Evolutionary conservation across 164 flowering plant species (phyloP), one percentile per base, ranked within the genome.

Genomic region (Vitis vinifera): DNA sequence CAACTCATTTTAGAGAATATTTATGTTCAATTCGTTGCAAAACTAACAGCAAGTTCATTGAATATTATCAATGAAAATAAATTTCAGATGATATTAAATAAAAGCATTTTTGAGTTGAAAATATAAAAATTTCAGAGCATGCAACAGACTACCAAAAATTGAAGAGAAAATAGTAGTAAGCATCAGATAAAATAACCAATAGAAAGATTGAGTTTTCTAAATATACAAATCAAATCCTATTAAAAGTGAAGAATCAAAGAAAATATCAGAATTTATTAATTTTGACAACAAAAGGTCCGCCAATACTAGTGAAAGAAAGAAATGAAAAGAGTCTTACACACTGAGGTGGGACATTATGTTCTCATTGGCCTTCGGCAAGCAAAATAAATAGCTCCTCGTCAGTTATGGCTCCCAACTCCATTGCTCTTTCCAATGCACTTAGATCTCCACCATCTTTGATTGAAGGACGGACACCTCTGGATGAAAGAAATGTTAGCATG

Each of bases 391-490:
- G 84, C 77, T 87, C 84, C 53, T 93, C 99, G 66, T 95, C 99
- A 23, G 96, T 87, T 31, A 95, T 89, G 48, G 99, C 92, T 59
- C 98, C 99, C 84, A 87, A 82, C 78, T 90, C 97, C 99, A 95
- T 95, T 48, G 93, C 88, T 74, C 98, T 86, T 68, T 95, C 99
- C 30, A 95, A 59, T 44, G 87, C 87, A 73, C 82, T 88, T 59
- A 77, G 84, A 1, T 96, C 94, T 4, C 92, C 94, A 57, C 77
- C 89, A 79, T 95, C 99, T 79, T 81, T 88, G 16, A 95, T 82
- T 44, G 91, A 86, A 51, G 88, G 76, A 9, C 83, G 74, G 55
- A 93, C 96, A 60, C 99, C 98, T 78, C 98, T 95, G 85, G 52
- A 63, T 12, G 44, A 37, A 37, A 37, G 44, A 37, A 75, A 57